Conservation (phyloP, 169 alveolate genomes). For the Cryptosporidium baileyi region DNA sequence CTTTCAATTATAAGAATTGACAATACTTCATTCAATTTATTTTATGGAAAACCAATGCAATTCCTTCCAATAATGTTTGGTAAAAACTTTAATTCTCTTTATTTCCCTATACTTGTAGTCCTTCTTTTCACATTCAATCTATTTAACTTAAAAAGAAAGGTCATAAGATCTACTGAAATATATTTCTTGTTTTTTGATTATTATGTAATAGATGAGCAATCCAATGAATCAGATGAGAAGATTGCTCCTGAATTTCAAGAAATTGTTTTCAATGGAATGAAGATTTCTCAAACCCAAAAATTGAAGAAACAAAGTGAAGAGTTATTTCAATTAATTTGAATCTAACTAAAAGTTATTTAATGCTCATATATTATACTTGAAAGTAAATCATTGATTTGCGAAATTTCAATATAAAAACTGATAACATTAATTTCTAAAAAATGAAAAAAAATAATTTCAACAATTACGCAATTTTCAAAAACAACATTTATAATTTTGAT, state of each 20-base stretch:
- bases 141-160: neutral
- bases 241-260: neutral
- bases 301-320: neutral
- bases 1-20: slow-evolving; percentile 10
- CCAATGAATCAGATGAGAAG: neutral
- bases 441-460: too few species aligned
- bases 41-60: slow-evolving; percentile 21
- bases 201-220: slow-evolving; percentile 8
- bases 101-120: slow-evolving; percentile 12
- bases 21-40: neutral
- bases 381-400: too few species aligned
- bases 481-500: too few species aligned
- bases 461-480: too few species aligned
- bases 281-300: slow-evolving; percentile 26
- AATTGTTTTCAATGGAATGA: neutral
- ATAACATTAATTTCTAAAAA: too few species aligned
- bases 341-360: too few species aligned
- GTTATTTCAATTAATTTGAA: neutral
- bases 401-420: too few species aligned
- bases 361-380: too few species aligned
- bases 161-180: slow-evolving; percentile 3
- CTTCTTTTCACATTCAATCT: neutral
- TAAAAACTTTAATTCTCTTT: slow-evolving; percentile 3
- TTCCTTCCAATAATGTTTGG: slow-evolving; percentile 13
- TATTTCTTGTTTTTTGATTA: slow-evolving; percentile 35